Percentiles rank a stretch among this genome's conserved stretches.
Conservation (phyloP, 345 rosid genomes). For the Ricinus communis region DNA sequence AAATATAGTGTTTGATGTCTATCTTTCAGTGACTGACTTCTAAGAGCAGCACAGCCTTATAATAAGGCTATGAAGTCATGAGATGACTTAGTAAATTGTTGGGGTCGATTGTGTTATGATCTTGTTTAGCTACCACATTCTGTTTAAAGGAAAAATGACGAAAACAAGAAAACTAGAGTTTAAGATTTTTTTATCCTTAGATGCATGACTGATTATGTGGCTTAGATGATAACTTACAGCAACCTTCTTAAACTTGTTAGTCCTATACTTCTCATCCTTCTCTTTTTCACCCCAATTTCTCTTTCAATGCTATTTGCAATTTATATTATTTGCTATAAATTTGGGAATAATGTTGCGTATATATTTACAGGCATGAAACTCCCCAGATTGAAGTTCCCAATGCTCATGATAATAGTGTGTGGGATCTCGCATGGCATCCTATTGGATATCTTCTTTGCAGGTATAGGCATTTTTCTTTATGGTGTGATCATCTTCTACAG, state of each 20-base stretch:
- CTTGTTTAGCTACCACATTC: background rate
- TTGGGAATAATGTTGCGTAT: slow-evolving; percentile 21
- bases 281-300: background rate
- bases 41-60: no score
- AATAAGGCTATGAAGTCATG: background rate
- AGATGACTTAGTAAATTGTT: background rate
- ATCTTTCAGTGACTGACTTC: background rate
- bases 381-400: slow-evolving; percentile 82
- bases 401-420: slow-evolving; percentile 92
- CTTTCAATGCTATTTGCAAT: background rate
- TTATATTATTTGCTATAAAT: background rate
- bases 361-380: slow-evolving; percentile 76
- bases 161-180: background rate
- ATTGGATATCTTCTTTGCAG: slow-evolving; percentile 98
- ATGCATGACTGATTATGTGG: background rate
- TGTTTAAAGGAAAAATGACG: background rate
- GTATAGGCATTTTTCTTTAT: slow-evolving; percentile 33
- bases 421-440: slow-evolving; percentile 99
- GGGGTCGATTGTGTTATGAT: background rate
- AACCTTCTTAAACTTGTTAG: background rate
- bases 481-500: background rate
- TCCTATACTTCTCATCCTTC: background rate
- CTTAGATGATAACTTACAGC: background rate
- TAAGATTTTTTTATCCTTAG: background rate
- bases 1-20: no score